phyloP scores from a whole-genome alignment of 164 flowering plant genomes.

The Brasenia schreberi region DNA sequence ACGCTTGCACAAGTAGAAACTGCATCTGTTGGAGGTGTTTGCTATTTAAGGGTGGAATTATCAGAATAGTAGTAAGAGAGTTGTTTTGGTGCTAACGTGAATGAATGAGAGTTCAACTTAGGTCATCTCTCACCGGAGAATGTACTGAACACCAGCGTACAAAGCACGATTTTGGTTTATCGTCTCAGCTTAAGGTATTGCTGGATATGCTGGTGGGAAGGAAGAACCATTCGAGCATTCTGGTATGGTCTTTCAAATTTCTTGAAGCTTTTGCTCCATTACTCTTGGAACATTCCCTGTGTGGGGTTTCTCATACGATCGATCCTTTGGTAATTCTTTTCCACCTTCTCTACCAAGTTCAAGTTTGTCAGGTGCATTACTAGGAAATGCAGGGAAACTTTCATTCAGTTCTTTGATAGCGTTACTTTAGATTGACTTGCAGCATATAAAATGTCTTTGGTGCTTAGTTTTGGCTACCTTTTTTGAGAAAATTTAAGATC shows the following conservation, averaged over 20 bases:
- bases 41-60: neutral
- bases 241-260: neutral
- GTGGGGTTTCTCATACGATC: neutral
- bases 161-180: neutral
- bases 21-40: neutral
- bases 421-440: neutral
- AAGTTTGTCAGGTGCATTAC: neutral
- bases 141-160: neutral
- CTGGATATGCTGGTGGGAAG: neutral
- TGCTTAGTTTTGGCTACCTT: neutral
- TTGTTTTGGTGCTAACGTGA: neutral
- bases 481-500: neutral
- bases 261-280: neutral
- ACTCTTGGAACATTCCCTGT: neutral
- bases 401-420: neutral
- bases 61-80: neutral
- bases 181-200: neutral
- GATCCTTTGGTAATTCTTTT: neutral
- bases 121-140: neutral
- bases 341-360: neutral
- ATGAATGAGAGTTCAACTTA: neutral
- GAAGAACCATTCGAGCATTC: neutral
- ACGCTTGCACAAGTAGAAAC: slow-evolving; percentile 2
- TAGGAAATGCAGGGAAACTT: neutral
- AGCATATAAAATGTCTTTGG: no score